phyloP scores from a whole-genome alignment of 768 basidiomycete genomes.

The Mycena amicta region DNA sequence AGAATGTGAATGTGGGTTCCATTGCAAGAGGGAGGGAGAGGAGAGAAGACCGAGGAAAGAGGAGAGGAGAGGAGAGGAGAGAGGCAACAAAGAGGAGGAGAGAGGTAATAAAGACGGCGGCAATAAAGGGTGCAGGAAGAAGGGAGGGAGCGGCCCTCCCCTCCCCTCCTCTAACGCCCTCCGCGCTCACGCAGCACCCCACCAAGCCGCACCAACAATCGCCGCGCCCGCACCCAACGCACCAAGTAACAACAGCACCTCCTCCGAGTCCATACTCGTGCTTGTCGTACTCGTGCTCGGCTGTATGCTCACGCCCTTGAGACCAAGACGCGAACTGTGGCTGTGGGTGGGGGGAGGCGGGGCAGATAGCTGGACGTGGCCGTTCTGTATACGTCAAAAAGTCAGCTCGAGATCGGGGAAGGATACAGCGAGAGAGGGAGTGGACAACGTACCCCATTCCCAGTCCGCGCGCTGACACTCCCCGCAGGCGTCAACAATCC shows the following conservation, averaged over 20 bases:
- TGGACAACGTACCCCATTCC: background rate
- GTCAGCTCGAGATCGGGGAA: too few species aligned
- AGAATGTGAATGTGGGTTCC: too few species aligned
- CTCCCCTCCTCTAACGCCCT: background rate
- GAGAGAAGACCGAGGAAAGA: too few species aligned
- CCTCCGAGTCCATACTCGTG: background rate
- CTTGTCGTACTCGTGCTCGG: background rate
- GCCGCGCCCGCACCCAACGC: background rate
- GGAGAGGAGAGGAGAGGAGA: too few species aligned
- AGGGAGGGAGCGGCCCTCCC: too few species aligned
- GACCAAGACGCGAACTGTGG: background rate
- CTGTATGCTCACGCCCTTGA: background rate
- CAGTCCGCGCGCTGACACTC: conserved; percentile 10
- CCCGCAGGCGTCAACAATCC: conserved; percentile 21
- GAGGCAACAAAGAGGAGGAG: too few species aligned
- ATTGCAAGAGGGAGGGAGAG: too few species aligned
- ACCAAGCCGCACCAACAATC: background rate
- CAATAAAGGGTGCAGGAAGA: too few species aligned
- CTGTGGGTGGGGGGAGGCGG: background rate
- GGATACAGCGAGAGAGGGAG: too few species aligned
- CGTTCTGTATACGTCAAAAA: too few species aligned
- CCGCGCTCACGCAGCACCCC: background rate
- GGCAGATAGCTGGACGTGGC: too few species aligned
- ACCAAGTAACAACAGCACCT: background rate
- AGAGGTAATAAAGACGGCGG: too few species aligned